Evolutionary conservation across 106 monocot species (phyloP).

Genomic region (Hemerocallis citrina): DNA sequence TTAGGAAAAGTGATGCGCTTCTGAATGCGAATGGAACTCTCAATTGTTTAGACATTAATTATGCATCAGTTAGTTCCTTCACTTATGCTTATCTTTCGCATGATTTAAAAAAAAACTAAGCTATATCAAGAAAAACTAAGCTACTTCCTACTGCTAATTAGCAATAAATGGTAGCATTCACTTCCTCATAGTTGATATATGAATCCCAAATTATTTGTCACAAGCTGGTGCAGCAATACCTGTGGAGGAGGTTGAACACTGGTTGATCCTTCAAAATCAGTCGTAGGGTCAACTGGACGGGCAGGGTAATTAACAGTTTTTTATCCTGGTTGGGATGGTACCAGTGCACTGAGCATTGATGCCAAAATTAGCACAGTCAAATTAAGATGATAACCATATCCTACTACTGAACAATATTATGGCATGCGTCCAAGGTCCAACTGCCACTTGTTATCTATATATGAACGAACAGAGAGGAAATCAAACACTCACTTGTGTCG

Average conservation of each 20-base stretch:
- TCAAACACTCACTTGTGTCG: conserved; percentile 80
- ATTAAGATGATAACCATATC: conserved; percentile 1
- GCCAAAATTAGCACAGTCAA: conserved; percentile 11
- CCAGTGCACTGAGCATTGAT: conserved; percentile 62
- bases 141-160: neutral
- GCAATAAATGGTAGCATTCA: neutral
- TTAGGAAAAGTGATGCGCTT: too few species aligned
- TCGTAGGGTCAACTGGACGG: conserved; percentile 85
- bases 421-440: neutral
- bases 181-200: neutral
- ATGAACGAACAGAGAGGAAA: neutral
- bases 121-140: too few species aligned
- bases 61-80: too few species aligned
- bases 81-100: too few species aligned
- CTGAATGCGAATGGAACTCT: too few species aligned
- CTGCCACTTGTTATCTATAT: neutral
- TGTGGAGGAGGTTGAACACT: conserved; percentile 73
- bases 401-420: neutral
- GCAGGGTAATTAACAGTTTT: conserved; percentile 73
- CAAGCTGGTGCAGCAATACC: conserved; percentile 36
- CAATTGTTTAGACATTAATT: too few species aligned
- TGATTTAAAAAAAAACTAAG: too few species aligned
- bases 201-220: neutral
- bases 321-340: conserved; percentile 75
- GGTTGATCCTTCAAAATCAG: conserved; percentile 94